Base-by-base conservation (phyloP, 371 early-diverging fungal species). In the Massospora cicadina region DNA sequence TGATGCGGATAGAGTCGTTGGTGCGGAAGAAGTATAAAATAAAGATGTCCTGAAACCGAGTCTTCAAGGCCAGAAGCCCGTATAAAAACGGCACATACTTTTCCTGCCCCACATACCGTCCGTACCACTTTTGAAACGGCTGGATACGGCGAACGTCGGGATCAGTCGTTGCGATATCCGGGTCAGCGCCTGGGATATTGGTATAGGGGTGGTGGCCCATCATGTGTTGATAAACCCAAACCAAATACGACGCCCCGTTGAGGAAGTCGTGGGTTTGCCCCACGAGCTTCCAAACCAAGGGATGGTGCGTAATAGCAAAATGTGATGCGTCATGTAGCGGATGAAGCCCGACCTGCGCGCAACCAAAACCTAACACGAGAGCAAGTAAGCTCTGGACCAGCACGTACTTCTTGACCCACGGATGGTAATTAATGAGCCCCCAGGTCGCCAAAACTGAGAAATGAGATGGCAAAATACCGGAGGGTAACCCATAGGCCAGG, bases 191-290 rank as follows among this genome's bases (percentile, higher is more conserved):
- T 43, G 60, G 55, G 17, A 81, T 76, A 65, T 81, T 81, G 62
- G 81, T 80, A 65, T 79, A 81, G 23, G 79, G 75, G 66, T 81
- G 81, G 63, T 81, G 81, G 0, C 81, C 81, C 21, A 81, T 66
- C 72, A 75, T 73, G 68, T 81, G 81, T 67, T 81, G 81, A 66
- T 81, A 80, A 66, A 72, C 68, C 81, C 81, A 79, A 17, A 77
- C 72, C 13, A 79, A 68, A 67, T 76, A 75, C 2, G 80, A 80
- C 1, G 75, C 67, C 1, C 81, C 81, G 65, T 80, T 80, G 65
- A 80, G 70, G 64, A 80, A 78, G 66, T 81, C 81, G 62, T 81
- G 81, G 13, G 77, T 78, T 27, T 78, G 74, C 23, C 79, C 78
- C 31, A 81, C 55, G 17, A 74, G 64, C 58, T 74, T 74, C 81